These are phyloP conservation scores for Phytophthora europaea DNA, from an alignment of 352 stramenopile species.

Conservation along the genomic window DNA sequence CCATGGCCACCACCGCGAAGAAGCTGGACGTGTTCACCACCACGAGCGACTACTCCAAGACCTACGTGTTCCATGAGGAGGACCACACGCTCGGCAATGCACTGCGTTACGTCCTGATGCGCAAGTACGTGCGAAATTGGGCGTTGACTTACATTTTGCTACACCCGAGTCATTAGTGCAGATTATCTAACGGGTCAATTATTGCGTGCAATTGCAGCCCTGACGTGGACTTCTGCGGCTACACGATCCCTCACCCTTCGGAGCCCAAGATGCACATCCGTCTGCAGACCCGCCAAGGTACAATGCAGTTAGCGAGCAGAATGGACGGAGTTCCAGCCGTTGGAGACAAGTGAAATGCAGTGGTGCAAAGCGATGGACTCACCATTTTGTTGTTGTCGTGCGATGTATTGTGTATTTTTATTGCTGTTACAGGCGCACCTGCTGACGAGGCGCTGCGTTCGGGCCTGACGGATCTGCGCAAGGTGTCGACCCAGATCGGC, in stretches of 20 bases:
- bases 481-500: slow-evolving; percentile 74
- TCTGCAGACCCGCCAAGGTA: slow-evolving; percentile 89
- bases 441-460: slow-evolving; percentile 72
- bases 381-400: too few species aligned
- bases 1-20: slow-evolving; percentile 52
- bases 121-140: slow-evolving; percentile 68
- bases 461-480: slow-evolving; percentile 77
- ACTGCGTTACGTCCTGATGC: slow-evolving; percentile 93
- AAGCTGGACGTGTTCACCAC: slow-evolving; percentile 88
- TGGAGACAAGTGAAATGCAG: not conserved
- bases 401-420: not conserved
- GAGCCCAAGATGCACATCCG: slow-evolving; percentile 96
- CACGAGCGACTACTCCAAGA: slow-evolving; percentile 87
- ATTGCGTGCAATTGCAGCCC: slow-evolving; percentile 57
- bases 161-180: not conserved
- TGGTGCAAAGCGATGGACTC: too few species aligned
- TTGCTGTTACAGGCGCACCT: slow-evolving; percentile 48
- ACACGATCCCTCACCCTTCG: slow-evolving; percentile 96
- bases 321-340: not conserved
- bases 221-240: slow-evolving; percentile 95
- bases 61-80: slow-evolving; percentile 90
- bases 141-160: slow-evolving; percentile 1
- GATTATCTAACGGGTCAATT: not conserved
- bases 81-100: slow-evolving; percentile 94
- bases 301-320: not conserved